A percentile compares a stretch with the other conserved stretches of the same genome.
These are phyloP conservation scores for Ceratobasidium sp. DNA, from an alignment of 1,284 basidiomycete genomes.

Conservation along the genomic window DNA sequence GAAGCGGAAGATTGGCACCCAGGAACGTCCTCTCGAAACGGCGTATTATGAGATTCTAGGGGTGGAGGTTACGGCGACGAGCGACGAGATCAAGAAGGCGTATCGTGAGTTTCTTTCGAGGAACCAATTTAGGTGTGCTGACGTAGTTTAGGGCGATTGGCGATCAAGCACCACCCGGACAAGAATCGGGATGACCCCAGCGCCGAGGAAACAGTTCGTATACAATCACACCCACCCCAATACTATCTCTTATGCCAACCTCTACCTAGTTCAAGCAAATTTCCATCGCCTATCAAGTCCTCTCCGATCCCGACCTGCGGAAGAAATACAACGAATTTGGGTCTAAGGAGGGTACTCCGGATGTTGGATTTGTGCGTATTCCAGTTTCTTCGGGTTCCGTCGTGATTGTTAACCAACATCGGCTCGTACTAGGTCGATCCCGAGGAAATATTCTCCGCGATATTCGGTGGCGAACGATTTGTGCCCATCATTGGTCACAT, in stretches of 20 bases:
- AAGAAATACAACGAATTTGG: constrained; percentile 90
- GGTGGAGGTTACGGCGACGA: constrained; percentile 73
- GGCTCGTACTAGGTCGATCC: constrained; percentile 73
- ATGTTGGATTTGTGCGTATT: constrained; percentile 61
- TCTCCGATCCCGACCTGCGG: constrained; percentile 84
- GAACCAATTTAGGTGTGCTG: not conserved
- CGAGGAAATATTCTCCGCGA: constrained; percentile 90
- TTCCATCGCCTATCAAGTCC: constrained; percentile 75
- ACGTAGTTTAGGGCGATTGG: constrained; percentile 70
- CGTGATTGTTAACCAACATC: not conserved
- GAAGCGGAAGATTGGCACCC: constrained; percentile 78
- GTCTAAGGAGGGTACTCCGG: constrained; percentile 76
- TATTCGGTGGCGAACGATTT: constrained; percentile 90
- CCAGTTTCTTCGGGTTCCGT: not conserved
- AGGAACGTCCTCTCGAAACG: constrained; percentile 76
- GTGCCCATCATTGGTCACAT: constrained; percentile 83
- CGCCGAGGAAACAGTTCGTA: constrained; percentile 76
- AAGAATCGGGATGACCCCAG: constrained; percentile 94
- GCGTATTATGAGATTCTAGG: constrained; percentile 66
- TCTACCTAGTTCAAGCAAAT: constrained; percentile 74
- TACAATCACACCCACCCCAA: constrained; percentile 45
- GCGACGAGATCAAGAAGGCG: constrained; percentile 93
- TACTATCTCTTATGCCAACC: not conserved
- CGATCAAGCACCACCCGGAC: constrained; percentile 91
- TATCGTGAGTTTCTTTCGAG: constrained; percentile 65